phyloP scores from a whole-genome alignment of 306 rosid genomes.

The peach (Prunus persica) region DNA sequence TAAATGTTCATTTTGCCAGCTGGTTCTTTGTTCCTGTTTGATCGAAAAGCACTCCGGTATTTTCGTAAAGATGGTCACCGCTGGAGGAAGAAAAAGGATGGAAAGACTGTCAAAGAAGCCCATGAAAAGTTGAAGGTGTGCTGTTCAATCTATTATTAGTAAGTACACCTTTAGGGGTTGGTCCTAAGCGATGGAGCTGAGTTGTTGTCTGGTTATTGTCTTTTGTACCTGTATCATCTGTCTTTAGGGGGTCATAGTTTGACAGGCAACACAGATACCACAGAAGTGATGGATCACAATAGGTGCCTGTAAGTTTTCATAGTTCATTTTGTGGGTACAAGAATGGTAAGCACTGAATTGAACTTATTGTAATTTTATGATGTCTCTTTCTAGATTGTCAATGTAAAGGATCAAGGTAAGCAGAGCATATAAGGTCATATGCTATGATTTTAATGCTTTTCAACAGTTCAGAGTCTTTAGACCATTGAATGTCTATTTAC shows the following conservation, averaged over 20 bases:
- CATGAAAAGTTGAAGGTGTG: conserved; percentile 94
- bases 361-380: not conserved
- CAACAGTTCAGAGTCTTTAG: not conserved
- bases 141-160: conserved; percentile 65
- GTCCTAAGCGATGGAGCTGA: conserved; percentile 16
- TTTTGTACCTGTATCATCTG: not conserved
- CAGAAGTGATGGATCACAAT: conserved; percentile 11
- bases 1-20: conserved; percentile 36
- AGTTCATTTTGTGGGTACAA: not conserved
- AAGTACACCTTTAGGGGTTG: conserved; percentile 41
- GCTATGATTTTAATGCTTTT: not conserved
- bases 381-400: not conserved
- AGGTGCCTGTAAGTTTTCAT: not conserved
- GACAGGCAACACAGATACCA: conserved; percentile 16
- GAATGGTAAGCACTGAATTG: not conserved
- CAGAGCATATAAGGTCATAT: not conserved
- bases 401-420: not conserved
- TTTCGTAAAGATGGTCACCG: conserved; percentile 82
- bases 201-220: conserved; percentile 23
- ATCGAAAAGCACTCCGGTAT: conserved; percentile 63
- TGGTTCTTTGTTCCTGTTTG: conserved; percentile 72
- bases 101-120: conserved; percentile 76
- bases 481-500: not conserved
- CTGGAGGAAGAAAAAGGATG: conserved; percentile 87
- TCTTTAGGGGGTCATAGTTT: conserved; percentile 13